These are phyloP conservation scores for Rubus idaeus DNA, from an alignment of 306 rosid species.

Conservation along the genomic window DNA sequence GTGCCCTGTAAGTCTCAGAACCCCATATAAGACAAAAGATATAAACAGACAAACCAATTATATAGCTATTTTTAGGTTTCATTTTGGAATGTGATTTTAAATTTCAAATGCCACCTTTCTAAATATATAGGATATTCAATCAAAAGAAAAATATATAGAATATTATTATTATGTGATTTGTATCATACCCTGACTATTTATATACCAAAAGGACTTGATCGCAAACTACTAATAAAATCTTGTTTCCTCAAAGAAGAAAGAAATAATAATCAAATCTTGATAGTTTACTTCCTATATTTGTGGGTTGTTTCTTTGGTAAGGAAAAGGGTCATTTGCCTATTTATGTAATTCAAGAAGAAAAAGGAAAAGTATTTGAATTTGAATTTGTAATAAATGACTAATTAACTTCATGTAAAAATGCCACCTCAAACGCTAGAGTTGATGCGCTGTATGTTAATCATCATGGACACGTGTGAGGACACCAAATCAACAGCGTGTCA, in stretches of 20 bases:
- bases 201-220: too few species aligned
- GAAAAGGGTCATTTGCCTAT: not conserved
- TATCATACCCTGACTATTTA: not conserved
- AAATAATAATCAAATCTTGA: too few species aligned
- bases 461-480: not conserved
- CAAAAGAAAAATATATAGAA: not conserved
- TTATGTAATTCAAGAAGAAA: not conserved
- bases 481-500: not conserved
- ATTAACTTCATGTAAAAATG: not conserved
- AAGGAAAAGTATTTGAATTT: not conserved
- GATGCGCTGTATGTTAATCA: not conserved
- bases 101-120: not conserved
- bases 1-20: not conserved
- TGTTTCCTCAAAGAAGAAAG: too few species aligned
- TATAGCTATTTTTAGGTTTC: too few species aligned
- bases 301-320: not conserved
- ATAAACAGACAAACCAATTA: not conserved
- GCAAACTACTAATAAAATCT: too few species aligned
- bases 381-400: not conserved
- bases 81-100: not conserved
- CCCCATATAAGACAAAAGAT: not conserved
- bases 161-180: not conserved
- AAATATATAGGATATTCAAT: not conserved
- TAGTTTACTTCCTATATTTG: too few species aligned
- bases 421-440: not conserved